Conservation (phyloP, 768 basidiomycete genomes). For the Boletellus sp. region DNA sequence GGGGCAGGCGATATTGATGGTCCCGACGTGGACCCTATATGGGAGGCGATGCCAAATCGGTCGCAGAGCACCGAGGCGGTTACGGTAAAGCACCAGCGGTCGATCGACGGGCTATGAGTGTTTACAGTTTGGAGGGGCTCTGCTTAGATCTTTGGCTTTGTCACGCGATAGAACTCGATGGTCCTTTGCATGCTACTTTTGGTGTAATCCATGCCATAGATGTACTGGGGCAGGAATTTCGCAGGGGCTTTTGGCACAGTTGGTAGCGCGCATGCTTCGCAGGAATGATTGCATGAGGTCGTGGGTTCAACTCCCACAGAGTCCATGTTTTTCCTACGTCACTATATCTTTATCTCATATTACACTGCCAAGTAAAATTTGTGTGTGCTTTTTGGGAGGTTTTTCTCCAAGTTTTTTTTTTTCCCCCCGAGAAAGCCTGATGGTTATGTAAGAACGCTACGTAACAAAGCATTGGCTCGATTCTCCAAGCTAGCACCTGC, state of each 20-base stretch:
- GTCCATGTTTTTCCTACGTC: slow-evolving; percentile 7
- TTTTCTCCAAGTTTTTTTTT: background rate
- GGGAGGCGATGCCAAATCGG: slow-evolving; percentile 79
- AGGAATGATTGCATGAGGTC: slow-evolving; percentile 47
- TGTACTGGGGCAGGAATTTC: too few relatives aligned
- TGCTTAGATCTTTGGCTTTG: slow-evolving; percentile 16
- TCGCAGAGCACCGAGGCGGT: slow-evolving; percentile 58
- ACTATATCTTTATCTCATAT: background rate
- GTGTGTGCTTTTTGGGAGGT: background rate
- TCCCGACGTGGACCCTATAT: slow-evolving; percentile 96
- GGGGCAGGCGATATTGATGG: slow-evolving; percentile 97
- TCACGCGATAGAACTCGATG: background rate
- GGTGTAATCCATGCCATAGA: too few relatives aligned
- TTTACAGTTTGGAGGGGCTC: background rate
- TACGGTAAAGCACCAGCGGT: slow-evolving; percentile 64
- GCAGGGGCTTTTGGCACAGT: slow-evolving; percentile 52
- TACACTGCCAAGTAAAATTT: background rate
- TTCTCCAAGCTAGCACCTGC: background rate
- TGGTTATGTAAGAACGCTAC: too few relatives aligned
- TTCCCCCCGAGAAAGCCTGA: too few relatives aligned
- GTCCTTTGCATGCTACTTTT: background rate
- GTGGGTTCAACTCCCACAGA: slow-evolving; percentile 53
- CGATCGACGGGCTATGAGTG: slow-evolving; percentile 23
- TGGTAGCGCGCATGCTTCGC: slow-evolving; percentile 62
- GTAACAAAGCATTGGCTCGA: background rate